Percentiles rank a stretch among this genome's conserved stretches.
phyloP scores from a whole-genome alignment of 169 alveolate genomes.

The Eimeria necatrix region DNA sequence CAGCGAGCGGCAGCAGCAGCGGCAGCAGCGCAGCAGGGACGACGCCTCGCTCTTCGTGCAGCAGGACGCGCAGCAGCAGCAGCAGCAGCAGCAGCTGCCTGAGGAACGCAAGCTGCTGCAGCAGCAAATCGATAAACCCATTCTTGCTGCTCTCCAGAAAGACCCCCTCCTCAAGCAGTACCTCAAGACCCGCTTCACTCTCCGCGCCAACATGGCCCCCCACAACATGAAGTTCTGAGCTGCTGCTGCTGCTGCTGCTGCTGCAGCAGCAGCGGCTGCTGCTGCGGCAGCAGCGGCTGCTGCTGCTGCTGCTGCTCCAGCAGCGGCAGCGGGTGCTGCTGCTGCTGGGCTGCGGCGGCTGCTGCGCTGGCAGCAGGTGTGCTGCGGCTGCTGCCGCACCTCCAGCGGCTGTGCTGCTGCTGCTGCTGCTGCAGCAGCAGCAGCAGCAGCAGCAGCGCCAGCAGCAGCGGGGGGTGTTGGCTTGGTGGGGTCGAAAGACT shows the following conservation, averaged over 20 bases:
- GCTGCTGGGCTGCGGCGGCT: conserved; percentile 6
- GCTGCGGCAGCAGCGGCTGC: background rate
- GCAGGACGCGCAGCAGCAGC: conserved; percentile 34
- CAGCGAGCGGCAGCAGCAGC: conserved; percentile 62
- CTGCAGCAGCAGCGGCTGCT: background rate
- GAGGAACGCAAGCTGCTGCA: conserved; percentile 60
- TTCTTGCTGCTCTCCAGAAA: conserved; percentile 69
- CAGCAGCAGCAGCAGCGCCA: background rate
- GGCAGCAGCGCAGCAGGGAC: conserved; percentile 69
- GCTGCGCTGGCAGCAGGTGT: background rate
- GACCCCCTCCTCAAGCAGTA: conserved; percentile 82
- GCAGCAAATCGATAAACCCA: conserved; percentile 65
- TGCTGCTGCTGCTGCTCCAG: background rate
- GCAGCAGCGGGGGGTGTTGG: background rate
- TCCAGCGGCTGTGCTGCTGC: background rate
- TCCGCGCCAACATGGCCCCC: conserved; percentile 81
- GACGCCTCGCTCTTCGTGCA: conserved; percentile 62
- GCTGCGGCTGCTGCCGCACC: background rate
- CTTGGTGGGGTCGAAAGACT: background rate
- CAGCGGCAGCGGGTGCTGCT: background rate
- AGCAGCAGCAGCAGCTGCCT: conserved; percentile 35
- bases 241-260: background rate
- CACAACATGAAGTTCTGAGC: conserved; percentile 84
- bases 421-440: background rate
- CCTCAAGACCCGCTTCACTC: conserved; percentile 84